Conservation (phyloP, 75 land plant genomes). For the Pseudotsuga menziesii region DNA sequence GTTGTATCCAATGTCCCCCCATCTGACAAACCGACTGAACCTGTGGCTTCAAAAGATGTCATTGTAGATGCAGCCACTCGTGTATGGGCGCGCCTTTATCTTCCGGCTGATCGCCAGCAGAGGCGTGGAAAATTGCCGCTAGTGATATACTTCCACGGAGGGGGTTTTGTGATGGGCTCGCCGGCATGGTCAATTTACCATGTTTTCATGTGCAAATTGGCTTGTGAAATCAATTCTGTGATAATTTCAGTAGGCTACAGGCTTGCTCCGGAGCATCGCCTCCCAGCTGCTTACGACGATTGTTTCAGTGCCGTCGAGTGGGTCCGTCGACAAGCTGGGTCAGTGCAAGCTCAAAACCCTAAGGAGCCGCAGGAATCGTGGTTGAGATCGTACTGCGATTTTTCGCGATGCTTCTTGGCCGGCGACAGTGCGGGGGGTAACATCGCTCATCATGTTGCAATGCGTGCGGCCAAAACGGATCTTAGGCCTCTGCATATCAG, state of each 20-base stretch:
- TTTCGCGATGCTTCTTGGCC: slow-evolving; percentile 31
- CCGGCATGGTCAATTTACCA: slow-evolving; percentile 45
- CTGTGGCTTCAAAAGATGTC: slow-evolving; percentile 21
- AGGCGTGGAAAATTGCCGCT: slow-evolving; percentile 24
- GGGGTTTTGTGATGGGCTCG: slow-evolving; percentile 51
- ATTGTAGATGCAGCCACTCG: slow-evolving; percentile 18
- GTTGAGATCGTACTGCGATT: slow-evolving; percentile 27
- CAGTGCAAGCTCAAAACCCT: slow-evolving; percentile 15
- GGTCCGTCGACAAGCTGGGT: slow-evolving; percentile 16
- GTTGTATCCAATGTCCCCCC: slow-evolving; percentile 25
- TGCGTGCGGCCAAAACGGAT: slow-evolving; percentile 9
- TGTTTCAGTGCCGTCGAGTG: slow-evolving; percentile 40
- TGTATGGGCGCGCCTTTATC: slow-evolving; percentile 50
- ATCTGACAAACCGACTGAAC: slow-evolving; percentile 16
- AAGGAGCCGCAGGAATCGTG: neutral
- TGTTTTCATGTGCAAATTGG: slow-evolving; percentile 34
- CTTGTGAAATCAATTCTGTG: slow-evolving; percentile 14
- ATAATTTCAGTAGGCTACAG: slow-evolving; percentile 60
- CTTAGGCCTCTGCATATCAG: slow-evolving; percentile 24
- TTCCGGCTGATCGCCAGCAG: slow-evolving; percentile 9
- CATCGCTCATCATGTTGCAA: slow-evolving; percentile 54
- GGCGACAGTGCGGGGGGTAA: slow-evolving; percentile 83
- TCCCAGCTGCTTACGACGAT: slow-evolving; percentile 55
- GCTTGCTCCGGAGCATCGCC: slow-evolving; percentile 58
- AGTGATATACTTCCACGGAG: slow-evolving; percentile 69